Base-by-base conservation (phyloP, 2,329 filamentous ascomycete species). In the Pyrenophora graminea region DNA sequence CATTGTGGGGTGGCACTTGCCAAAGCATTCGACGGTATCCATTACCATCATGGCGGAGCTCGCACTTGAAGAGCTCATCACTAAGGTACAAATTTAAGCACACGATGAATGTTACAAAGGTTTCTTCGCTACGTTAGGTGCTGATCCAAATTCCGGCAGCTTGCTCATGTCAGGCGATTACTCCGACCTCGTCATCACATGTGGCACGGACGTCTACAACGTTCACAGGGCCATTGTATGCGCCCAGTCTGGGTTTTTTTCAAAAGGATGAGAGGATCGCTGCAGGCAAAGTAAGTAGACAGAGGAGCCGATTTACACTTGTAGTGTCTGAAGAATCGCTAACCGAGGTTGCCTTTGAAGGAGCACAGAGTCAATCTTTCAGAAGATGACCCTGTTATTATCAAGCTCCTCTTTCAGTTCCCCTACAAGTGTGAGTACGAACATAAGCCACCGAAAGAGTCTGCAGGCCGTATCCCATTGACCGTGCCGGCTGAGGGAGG, bases 361-460 rank as follows among this genome's bases (percentile, higher is more conserved):
- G 56, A 58, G 48, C 39, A 25, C 18, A 53, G 23, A 17, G 55
- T 58, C 6, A 21, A 61, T 13, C 39, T 59, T 0, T 41, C 55
- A 1, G 53, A 62, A 1, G 60, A 61, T n/a, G 53, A 63, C 0
- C 51, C 61, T 1, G 46, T 23, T 0, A 36, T 48, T 1, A 23
- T 64, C 1, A 54, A 55, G 25, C 41, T 55, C 1, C 39, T 63
- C 12, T n/a, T 64, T 0, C 42, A 56, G 25, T 66, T 56, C 32
- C 25, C 63, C n/a, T 66, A 64, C 43, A 54, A 64, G 23, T 39
- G 33, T 19, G 56, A 62, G 1, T 64, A 64, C 17, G 36, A 46
- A 1, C 13, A 34, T 3, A n/a, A 32, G 25, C 5, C 9, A 1
- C 21, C 21, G 4, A 44, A 27, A 1, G n/a, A 19, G 13, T 3